Evolutionary conservation across 2,329 filamentous ascomycete species (phyloP).

Genomic region (Apiospora malaysiana): DNA sequence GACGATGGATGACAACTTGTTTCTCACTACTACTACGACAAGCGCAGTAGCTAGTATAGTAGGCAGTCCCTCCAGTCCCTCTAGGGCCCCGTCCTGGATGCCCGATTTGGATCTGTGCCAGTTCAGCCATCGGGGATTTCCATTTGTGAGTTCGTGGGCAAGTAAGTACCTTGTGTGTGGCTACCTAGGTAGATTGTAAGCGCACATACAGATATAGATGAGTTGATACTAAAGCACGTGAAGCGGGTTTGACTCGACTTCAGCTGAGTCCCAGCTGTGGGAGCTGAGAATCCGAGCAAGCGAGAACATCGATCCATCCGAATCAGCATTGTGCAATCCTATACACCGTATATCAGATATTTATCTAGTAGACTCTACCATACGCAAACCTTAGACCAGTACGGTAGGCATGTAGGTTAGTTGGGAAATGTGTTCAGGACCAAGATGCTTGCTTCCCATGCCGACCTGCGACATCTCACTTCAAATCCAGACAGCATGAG

Average conservation of each 20-base stretch:
- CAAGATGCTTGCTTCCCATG: not conserved
- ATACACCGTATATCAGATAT: not conserved
- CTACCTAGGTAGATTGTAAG: not conserved
- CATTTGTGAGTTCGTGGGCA: not conserved
- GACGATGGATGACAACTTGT: constrained; percentile 26
- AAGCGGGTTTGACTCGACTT: not conserved
- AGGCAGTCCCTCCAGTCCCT: not conserved
- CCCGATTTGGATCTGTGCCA: not conserved
- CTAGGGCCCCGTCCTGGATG: constrained; percentile 5
- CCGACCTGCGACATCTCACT: constrained; percentile 17
- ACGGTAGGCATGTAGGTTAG: not conserved
- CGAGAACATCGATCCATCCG: not conserved
- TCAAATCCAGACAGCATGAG: constrained; percentile 14
- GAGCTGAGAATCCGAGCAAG: constrained; percentile 3
- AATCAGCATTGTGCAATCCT: not conserved
- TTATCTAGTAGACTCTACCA: not conserved
- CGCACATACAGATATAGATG: not conserved
- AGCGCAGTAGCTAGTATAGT: constrained; percentile 9
- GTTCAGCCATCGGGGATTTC: not conserved
- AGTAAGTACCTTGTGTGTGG: not conserved
- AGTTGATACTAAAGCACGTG: not conserved
- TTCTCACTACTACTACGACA: not conserved
- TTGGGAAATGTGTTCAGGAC: constrained; percentile 2
- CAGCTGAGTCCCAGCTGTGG: constrained; percentile 12
- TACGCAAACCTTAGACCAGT: too few species aligned